A percentile compares a stretch with the other conserved stretches of the same genome.
phyloP scores from a whole-genome alignment of 345 rosid species.

The Eutrema heterophyllum region DNA sequence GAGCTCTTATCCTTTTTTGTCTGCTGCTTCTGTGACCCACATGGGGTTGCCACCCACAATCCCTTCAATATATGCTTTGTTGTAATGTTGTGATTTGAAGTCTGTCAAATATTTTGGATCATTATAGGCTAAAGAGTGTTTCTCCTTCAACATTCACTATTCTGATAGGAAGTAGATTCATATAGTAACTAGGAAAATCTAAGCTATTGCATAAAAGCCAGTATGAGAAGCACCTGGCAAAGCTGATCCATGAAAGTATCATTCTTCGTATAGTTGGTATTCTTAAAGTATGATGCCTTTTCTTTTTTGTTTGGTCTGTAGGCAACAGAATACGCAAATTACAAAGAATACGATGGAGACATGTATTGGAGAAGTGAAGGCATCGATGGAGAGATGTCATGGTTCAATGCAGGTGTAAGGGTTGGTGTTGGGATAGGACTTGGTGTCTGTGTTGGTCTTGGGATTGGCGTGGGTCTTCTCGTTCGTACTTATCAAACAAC shows the following conservation, averaged over 20 bases:
- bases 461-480: conserved; percentile 79
- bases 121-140: neutral
- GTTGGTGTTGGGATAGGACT: conserved; percentile 95
- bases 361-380: conserved; percentile 40
- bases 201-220: neutral
- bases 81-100: neutral
- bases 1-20: conserved; percentile 18
- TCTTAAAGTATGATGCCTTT: neutral
- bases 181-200: neutral
- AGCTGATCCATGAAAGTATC: neutral
- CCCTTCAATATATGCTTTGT: neutral
- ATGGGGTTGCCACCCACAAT: neutral
- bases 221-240: neutral
- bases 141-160: neutral
- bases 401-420: conserved; percentile 95
- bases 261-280: neutral
- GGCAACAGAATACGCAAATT: conserved; percentile 38
- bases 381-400: conserved; percentile 71
- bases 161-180: neutral
- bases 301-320: neutral
- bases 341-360: conserved; percentile 36
- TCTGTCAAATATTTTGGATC: neutral
- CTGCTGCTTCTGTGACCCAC: conserved; percentile 15
- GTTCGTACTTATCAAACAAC: conserved; percentile 75
- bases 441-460: conserved; percentile 71